Evolutionary conservation across 331 rosid species (phyloP).

Genomic region (Spiraea crenata): DNA sequence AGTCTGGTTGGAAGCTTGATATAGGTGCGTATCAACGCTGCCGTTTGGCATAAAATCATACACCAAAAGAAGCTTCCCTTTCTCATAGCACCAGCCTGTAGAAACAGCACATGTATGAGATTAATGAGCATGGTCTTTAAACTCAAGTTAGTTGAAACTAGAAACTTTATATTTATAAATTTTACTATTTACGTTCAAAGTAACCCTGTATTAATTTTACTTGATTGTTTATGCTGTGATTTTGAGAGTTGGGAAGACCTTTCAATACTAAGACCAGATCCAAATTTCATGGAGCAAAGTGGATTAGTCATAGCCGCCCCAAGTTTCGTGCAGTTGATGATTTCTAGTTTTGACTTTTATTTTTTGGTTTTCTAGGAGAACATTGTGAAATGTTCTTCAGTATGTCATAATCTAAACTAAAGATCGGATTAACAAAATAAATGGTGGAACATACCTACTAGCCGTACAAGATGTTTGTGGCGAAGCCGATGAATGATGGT

Average conservation of each 20-base stretch:
- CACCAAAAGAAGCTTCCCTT: constrained; percentile 46
- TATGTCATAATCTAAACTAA: background rate
- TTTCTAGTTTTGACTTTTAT: background rate
- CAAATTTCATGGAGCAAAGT: background rate
- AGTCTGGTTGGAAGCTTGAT: constrained; percentile 15
- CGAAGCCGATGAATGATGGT: constrained; percentile 62
- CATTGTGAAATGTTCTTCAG: background rate
- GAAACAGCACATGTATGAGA: background rate
- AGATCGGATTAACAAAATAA: background rate
- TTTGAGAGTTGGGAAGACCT: background rate
- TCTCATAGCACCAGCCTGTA: constrained; percentile 58
- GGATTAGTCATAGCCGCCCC: background rate
- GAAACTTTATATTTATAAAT: background rate
- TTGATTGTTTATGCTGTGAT: no score
- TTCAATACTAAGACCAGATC: background rate
- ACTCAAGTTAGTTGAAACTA: background rate
- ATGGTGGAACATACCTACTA: constrained; percentile 32
- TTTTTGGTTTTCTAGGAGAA: background rate
- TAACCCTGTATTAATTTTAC: no score
- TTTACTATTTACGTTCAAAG: no score
- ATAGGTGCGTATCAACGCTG: constrained; percentile 43
- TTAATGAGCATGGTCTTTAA: background rate
- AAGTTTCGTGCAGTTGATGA: no score
- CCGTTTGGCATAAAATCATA: constrained; percentile 57
- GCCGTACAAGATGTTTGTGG: constrained; percentile 48